Evolutionary conservation across 352 stramenopile species (phyloP).

Genomic region (Pythium graminicola): DNA sequence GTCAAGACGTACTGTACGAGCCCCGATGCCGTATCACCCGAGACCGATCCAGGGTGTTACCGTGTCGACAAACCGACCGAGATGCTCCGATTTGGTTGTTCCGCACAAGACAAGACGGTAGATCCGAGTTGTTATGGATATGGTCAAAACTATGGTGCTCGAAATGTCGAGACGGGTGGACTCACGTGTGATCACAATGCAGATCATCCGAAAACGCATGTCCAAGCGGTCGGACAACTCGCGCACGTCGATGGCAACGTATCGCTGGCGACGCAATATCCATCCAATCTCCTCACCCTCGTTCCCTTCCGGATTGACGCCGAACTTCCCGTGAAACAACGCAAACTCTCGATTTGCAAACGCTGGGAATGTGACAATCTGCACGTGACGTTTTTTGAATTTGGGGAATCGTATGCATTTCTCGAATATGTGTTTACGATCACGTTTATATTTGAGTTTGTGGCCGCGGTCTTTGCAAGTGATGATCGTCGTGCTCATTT

Average conservation of each 20-base stretch:
- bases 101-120: constrained; percentile 27
- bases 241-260: constrained; percentile 22
- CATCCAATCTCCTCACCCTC: constrained; percentile 15
- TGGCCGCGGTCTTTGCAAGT: constrained; percentile 30
- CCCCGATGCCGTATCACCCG: constrained; percentile 19
- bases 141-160: constrained; percentile 41
- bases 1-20: constrained; percentile 48
- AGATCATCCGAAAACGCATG: constrained; percentile 9
- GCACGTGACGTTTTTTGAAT: constrained; percentile 69
- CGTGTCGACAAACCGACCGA: constrained; percentile 30
- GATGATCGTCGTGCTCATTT: constrained; percentile 41
- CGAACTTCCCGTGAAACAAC: constrained; percentile 31
- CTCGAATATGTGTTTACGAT: constrained; percentile 68
- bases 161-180: constrained; percentile 19
- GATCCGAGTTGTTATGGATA: constrained; percentile 51
- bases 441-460: constrained; percentile 58
- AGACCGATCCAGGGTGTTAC: constrained; percentile 59
- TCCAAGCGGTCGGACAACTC: constrained; percentile 1
- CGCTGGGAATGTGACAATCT: constrained; percentile 71
- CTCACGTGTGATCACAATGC: constrained; percentile 45
- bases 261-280: constrained; percentile 16
- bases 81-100: constrained; percentile 45
- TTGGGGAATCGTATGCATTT: constrained; percentile 38
- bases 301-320: constrained; percentile 45
- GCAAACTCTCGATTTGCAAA: constrained; percentile 52